Conservation (phyloP, 352 stramenopile genomes). For the Aphanomyces astaci region DNA sequence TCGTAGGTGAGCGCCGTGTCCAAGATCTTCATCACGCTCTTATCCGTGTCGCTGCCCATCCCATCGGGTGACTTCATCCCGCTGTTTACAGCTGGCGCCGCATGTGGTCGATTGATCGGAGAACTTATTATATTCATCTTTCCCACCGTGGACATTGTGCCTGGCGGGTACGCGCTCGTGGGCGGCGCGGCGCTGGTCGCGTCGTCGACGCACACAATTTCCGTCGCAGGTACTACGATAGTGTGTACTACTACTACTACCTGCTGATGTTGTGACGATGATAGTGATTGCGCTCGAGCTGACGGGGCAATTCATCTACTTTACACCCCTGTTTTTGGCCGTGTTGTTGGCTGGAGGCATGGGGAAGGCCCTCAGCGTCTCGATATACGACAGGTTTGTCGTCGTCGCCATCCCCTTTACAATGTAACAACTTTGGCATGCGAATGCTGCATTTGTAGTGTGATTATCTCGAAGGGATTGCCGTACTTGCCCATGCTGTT, state of each 20-base stretch:
- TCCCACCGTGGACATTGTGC: slow-evolving; percentile 33
- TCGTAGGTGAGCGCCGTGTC: slow-evolving; percentile 53
- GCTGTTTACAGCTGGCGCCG: slow-evolving; percentile 75
- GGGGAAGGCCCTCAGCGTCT: slow-evolving; percentile 53
- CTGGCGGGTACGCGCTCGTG: slow-evolving; percentile 69
- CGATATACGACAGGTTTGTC: slow-evolving; percentile 68
- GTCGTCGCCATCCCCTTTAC: not conserved
- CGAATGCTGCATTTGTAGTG: not conserved
- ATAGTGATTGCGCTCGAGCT: slow-evolving; percentile 82
- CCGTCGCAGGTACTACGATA: slow-evolving; percentile 33
- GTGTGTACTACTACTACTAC: too few species aligned
- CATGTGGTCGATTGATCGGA: slow-evolving; percentile 71
- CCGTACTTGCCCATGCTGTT: slow-evolving; percentile 80
- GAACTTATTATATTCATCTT: slow-evolving; percentile 42
- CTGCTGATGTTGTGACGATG: not conserved
- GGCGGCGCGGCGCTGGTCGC: slow-evolving; percentile 64
- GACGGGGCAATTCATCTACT: slow-evolving; percentile 71
- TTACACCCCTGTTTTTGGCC: slow-evolving; percentile 73
- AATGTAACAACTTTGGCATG: too few species aligned
- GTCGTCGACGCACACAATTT: slow-evolving; percentile 67
- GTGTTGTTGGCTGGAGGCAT: slow-evolving; percentile 59
- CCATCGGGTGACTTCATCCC: slow-evolving; percentile 72
- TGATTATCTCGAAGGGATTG: slow-evolving; percentile 34
- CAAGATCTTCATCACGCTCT: slow-evolving; percentile 48
- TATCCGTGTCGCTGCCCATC: slow-evolving; percentile 61